A percentile compares a stretch with the other conserved stretches of the same genome.
Conservation (phyloP, 1,284 basidiomycete species). For the Rhodotorula glutinis region DNA sequence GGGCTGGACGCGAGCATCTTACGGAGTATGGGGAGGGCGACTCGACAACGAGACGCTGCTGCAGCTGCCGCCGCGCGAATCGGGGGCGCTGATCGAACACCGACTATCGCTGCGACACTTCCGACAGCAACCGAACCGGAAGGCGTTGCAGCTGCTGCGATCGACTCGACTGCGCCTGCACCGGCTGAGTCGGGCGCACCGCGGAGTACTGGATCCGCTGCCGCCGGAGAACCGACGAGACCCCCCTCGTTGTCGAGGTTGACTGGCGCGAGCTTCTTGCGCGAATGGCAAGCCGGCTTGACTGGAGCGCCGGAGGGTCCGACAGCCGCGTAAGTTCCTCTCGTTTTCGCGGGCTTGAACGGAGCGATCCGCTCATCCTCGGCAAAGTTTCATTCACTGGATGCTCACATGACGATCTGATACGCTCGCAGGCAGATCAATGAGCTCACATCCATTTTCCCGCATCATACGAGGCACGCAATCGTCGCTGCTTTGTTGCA, state of each 20-base stretch:
- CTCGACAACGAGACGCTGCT: neutral
- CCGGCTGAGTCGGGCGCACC: neutral
- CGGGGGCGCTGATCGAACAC: too few relatives aligned
- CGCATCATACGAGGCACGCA: conserved; percentile 23
- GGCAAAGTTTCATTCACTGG: neutral
- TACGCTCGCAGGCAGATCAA: conserved; percentile 22
- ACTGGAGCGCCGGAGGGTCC: conserved; percentile 24
- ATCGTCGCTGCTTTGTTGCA: conserved; percentile 27
- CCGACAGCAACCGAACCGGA: too few relatives aligned
- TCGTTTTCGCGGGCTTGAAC: too few relatives aligned
- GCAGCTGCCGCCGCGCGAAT: neutral
- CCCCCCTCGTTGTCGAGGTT: neutral
- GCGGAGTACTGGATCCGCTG: neutral
- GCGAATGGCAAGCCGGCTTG: conserved; percentile 28
- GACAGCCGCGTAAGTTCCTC: conserved; percentile 1
- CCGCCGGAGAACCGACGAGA: neutral
- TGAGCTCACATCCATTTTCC: conserved; percentile 30
- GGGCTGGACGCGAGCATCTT: neutral
- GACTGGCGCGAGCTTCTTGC: conserved; percentile 19
- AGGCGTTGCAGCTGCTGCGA: neutral
- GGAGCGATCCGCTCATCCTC: neutral
- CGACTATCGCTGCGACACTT: too few relatives aligned
- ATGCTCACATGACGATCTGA: neutral
- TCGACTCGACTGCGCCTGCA: neutral
- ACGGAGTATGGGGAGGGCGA: neutral